A percentile compares a stretch with the other conserved stretches of the same genome.
Conservation (phyloP, 306 rosid genomes). For the Prunus mume region DNA sequence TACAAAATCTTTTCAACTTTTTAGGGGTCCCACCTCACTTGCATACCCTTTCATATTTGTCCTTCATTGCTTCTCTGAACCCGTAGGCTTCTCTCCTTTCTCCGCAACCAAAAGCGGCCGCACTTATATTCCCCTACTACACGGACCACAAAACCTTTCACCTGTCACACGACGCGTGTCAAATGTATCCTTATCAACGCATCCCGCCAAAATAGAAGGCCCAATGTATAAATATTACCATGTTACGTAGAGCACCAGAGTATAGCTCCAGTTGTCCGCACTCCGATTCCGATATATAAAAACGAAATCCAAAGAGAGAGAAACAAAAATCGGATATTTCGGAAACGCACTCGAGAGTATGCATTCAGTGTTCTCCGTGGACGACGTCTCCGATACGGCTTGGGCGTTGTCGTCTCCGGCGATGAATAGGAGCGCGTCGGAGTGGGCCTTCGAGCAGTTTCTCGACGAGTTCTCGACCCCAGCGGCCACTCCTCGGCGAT, state of each 20-base stretch:
- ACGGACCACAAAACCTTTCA: background rate
- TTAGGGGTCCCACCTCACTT: too few species aligned
- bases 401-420: slow-evolving; percentile 30
- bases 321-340: slow-evolving; percentile 4
- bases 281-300: background rate
- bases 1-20: too few species aligned
- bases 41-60: background rate
- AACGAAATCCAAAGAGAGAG: background rate
- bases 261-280: background rate
- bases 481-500: slow-evolving; percentile 13
- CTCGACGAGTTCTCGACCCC: slow-evolving; percentile 42
- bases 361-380: slow-evolving; percentile 30
- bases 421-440: slow-evolving; percentile 53
- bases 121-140: background rate
- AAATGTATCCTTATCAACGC: background rate
- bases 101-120: background rate
- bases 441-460: slow-evolving; percentile 51
- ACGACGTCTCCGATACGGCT: slow-evolving; percentile 28
- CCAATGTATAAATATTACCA: background rate
- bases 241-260: background rate
- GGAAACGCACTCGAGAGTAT: slow-evolving; percentile 3
- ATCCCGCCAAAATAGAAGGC: background rate
- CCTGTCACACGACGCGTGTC: background rate
- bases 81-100: background rate
- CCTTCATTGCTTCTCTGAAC: background rate